Base-by-base conservation (phyloP, 305 asterid species). In the Petunia hybrid region DNA sequence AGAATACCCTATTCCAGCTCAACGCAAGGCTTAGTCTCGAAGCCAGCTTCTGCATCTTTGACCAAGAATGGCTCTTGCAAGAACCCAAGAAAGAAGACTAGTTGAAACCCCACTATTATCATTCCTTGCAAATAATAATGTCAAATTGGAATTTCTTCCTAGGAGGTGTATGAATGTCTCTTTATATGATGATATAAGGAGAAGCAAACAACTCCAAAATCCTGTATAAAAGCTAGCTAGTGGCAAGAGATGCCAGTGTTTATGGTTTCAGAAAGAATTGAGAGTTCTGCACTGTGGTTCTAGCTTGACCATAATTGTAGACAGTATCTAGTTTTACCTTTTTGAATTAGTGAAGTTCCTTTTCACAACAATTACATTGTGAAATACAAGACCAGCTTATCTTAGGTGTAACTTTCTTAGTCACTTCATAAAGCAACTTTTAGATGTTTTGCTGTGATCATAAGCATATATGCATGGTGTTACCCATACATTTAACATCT, bases 41-140 rank as follows among this genome's bases (percentile, higher is more conserved):
- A 89, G 94, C 91, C 91, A 3, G 81, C 89, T 53, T 88, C 92
- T 16, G 78, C 85, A 76, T 80, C 82, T 82, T 75, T 68, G 80
- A 51, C 80, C 76, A 91, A 89, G 81, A 90, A 79, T 8, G 80
- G 77, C 22, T 77, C 84, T 80, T 76, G 83, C 85, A 90, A 85
- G 85, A 87, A 82, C 84, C 83, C 78, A 41, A 80, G 86, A 1
- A 84, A 45, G 65, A 86, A 83, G 80, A 88, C 83, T 46, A 80
- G 64, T 12, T 56, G 43, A 5, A 69, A 81, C 56, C 77, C 78
- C n/a, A 48, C 79, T 80, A 82, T 64, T 78, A 5, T 35, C 81
- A 48, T 43, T 64, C 70, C 70, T 64, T 38, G 31, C 46, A 51
- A 39, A 39, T 22, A 63, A 43, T 62, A 71, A 31, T 48, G 13